phyloP scores from a whole-genome alignment of 768 basidiomycete genomes.

The Mycena alexandri region DNA sequence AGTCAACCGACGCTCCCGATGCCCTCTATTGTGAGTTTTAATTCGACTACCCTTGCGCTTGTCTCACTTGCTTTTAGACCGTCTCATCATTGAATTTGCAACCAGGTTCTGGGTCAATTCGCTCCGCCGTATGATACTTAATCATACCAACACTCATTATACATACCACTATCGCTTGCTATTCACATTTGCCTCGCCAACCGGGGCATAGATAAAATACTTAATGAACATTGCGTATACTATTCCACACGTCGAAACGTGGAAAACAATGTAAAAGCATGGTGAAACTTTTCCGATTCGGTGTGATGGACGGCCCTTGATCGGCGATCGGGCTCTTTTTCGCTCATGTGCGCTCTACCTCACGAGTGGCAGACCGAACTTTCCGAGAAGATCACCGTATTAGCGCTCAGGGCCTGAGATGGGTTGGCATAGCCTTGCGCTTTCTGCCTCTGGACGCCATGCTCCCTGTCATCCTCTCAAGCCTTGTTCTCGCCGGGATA shows the following conservation, averaged over 20 bases:
- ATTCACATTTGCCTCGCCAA: conserved; percentile 4
- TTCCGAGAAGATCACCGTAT: conserved; percentile 14
- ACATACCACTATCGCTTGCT: too few species aligned
- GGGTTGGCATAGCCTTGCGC: conserved; percentile 21
- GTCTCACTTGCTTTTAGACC: conserved; percentile 11
- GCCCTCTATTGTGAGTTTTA: conserved; percentile 28
- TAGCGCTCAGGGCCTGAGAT: conserved; percentile 6
- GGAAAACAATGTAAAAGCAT: too few species aligned
- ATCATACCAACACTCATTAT: conserved; percentile 1
- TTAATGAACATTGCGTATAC: neutral
- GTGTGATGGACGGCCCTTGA: too few species aligned
- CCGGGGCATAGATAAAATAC: conserved; percentile 14
- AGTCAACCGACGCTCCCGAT: conserved; percentile 27
- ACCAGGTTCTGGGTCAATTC: conserved; percentile 21
- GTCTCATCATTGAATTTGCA: conserved; percentile 27
- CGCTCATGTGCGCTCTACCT: too few species aligned
- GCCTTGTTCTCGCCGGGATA: conserved; percentile 22
- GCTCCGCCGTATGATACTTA: conserved; percentile 21
- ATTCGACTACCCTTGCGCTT: neutral
- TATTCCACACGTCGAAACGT: too few species aligned
- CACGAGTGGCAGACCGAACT: conserved; percentile 6
- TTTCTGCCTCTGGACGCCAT: conserved; percentile 26
- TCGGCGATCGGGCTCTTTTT: too few species aligned
- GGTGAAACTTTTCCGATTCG: too few species aligned
- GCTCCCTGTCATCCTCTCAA: conserved; percentile 12